phyloP scores from a whole-genome alignment of 495 filamentous ascomycete genomes.

The Penicillium salamii region DNA sequence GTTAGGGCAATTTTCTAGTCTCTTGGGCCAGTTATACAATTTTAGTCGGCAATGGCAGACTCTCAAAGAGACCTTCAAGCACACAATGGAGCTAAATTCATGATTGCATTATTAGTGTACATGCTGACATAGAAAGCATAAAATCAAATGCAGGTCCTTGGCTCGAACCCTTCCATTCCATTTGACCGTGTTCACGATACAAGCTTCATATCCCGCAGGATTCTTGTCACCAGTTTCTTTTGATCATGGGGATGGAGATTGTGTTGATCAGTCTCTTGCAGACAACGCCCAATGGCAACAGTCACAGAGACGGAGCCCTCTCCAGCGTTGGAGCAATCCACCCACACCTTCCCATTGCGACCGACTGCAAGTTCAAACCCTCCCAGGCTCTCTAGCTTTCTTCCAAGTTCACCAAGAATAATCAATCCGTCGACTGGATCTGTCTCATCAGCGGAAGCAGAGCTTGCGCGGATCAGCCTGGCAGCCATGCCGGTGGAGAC shows the following conservation, averaged over 20 bases:
- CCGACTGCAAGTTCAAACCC: conserved; percentile 94
- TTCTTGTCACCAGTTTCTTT: conserved; percentile 71
- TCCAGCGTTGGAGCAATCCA: conserved; percentile 64
- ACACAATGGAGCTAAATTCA: no score
- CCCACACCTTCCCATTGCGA: conserved; percentile 91
- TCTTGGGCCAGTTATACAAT: no score
- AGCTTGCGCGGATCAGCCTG: conserved; percentile 55
- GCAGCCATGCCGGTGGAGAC: conserved; percentile 78
- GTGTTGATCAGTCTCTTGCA: conserved; percentile 71
- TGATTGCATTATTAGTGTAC: conserved; percentile 8
- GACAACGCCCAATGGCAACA: conserved; percentile 74
- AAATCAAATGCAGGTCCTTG: not conserved
- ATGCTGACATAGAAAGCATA: conserved; percentile 12
- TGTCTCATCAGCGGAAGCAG: conserved; percentile 57
- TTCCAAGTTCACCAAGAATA: conserved; percentile 79
- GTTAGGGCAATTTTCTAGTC: no score
- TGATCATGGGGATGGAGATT: conserved; percentile 69
- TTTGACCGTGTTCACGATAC: conserved; percentile 20
- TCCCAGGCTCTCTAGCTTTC: conserved; percentile 58
- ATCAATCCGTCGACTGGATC: conserved; percentile 61
- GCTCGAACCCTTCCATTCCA: not conserved
- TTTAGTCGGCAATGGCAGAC: no score
- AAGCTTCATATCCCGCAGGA: conserved; percentile 53
- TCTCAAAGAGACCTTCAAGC: no score
- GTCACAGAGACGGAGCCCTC: conserved; percentile 56